These are phyloP conservation scores for Miscanthus lutarioriparius DNA, from an alignment of 176 grass and related monocot genomes.

Conservation along the genomic window DNA sequence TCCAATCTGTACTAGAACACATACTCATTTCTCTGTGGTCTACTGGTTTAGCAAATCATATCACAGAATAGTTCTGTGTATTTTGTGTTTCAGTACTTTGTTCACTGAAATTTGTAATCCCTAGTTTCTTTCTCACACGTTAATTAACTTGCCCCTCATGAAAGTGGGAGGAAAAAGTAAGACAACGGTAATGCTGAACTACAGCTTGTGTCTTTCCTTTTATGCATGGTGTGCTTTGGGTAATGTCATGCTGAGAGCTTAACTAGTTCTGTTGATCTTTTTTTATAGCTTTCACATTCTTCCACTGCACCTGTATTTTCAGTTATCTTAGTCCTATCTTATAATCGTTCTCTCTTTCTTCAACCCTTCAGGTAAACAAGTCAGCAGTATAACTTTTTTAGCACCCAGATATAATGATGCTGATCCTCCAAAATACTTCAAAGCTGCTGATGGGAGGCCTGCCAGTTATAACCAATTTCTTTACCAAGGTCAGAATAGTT, in stretches of 20 bases:
- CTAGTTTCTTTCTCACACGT: not conserved
- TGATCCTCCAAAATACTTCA: conserved; percentile 27
- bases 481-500: conserved; percentile 42
- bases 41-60: conserved; percentile 3
- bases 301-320: conserved; percentile 11
- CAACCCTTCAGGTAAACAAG: conserved; percentile 54
- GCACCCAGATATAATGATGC: conserved; percentile 32
- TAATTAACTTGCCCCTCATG: not conserved
- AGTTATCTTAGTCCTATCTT: conserved; percentile 14
- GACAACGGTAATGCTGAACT: not conserved
- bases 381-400: conserved; percentile 27
- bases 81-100: not conserved
- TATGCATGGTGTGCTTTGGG: conserved; percentile 14
- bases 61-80: not conserved
- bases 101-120: not conserved
- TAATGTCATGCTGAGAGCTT: conserved; percentile 10
- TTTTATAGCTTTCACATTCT: conserved; percentile 24
- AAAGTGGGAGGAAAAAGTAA: not conserved
- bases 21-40: not conserved
- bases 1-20: conserved; percentile 9
- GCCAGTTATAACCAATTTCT: conserved; percentile 40
- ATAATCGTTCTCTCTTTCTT: conserved; percentile 13
- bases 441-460: conserved; percentile 31
- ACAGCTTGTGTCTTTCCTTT: not conserved
- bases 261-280: not conserved